Evolutionary conservation across 2,329 filamentous ascomycete species (phyloP).

Genomic region (Penicillium sp.): DNA sequence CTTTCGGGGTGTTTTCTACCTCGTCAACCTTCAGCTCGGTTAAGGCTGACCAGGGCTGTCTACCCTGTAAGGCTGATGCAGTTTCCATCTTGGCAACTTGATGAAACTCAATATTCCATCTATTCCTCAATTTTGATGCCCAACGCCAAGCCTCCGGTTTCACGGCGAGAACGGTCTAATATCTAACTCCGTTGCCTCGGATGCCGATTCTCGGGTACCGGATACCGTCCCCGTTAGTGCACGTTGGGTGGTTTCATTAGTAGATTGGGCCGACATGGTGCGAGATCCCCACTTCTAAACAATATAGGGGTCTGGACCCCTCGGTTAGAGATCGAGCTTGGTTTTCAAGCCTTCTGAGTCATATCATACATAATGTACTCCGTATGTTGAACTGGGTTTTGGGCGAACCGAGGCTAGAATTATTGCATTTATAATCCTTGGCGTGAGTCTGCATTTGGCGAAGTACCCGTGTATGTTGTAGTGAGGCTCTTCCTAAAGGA

Average conservation of each 20-base stretch:
- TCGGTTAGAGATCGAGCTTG: neutral
- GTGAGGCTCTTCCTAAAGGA: neutral
- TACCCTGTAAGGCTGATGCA: constrained; percentile 1
- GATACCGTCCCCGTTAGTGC: neutral
- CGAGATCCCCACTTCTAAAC: neutral
- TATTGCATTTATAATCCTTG: neutral
- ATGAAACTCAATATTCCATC: neutral
- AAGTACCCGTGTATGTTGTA: neutral
- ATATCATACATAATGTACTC: neutral
- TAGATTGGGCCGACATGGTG: neutral
- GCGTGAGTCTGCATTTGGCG: neutral
- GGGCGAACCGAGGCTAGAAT: too few species aligned
- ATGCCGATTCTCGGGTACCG: neutral
- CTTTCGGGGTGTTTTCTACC: neutral
- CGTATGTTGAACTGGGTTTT: neutral
- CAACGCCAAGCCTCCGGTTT: neutral
- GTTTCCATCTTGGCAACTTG: neutral
- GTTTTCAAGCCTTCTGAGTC: neutral
- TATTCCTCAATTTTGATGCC: neutral
- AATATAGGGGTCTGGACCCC: neutral
- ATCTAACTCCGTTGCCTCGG: neutral
- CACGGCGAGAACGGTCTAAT: neutral
- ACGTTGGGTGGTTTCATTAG: neutral
- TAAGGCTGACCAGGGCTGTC: constrained; percentile 1
- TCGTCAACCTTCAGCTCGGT: neutral